Base-by-base conservation (phyloP, 805 yeast genomes). In the Scheffersomyces amazonensis region DNA sequence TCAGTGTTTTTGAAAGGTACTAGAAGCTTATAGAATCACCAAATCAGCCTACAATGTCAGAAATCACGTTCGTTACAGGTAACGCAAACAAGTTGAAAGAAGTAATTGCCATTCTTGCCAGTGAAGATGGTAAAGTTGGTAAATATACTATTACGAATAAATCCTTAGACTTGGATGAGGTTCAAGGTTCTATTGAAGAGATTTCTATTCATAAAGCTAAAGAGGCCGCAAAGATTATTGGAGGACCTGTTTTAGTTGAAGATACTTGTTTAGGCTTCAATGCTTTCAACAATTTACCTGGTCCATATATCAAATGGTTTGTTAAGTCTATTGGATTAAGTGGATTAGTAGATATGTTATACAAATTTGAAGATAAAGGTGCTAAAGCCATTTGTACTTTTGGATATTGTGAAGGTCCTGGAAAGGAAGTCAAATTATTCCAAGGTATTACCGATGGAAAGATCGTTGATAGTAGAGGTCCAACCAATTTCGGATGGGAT, bases 231-330 rank as follows among this genome's bases (percentile, higher is more conserved):
- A 54, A 60, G 10, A 55, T 76, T 7, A 58, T 81, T 3, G 57
- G 69, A 2, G 93, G 95, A 0, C 91, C 98, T 0, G 97, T 88
- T 0, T 71, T 93, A 40, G 96, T 90, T 3, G 99, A 93, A 57
- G 99, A 93, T 53, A 93, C 99, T 0, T 90, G 96, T 35, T 74
- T 93, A 28, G 87, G 84, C 3, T 93, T 85, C 61, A 75, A 75
- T 35, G 96, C 95, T 2, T 72, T 83, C 54, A 81, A 85, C 36
- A 71, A 73, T 44, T 73, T 93, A 35, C 99, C 99, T 3, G 99
- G 99, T 17, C 98, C 98, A 1, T 87, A 88, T 47, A 75, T 77
- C 62, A 91, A 91, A 62, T 91, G 99, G 99, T 93, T 93, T 62
- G 74, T 87, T 32, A 69, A 80, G 45, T 63, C 76, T 11, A 59